Conservation (phyloP, 306 rosid genomes). For the Quercus parvula region DNA sequence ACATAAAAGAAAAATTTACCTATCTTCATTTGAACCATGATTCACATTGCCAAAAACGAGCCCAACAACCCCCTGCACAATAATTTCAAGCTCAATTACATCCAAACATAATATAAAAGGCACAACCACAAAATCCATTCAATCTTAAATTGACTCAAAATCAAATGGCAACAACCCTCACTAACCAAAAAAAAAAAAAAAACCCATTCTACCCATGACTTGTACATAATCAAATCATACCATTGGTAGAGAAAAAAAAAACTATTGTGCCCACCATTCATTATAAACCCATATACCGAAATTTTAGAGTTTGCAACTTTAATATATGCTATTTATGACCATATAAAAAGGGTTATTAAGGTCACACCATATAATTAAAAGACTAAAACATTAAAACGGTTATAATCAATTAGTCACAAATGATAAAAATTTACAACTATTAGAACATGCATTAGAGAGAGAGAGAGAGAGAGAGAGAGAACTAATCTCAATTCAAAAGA, state of each 20-base stretch:
- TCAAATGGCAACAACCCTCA: constrained; percentile 3
- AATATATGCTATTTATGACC: no score
- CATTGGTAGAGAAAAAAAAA: not conserved
- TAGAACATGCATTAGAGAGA: no score
- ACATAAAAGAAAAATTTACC: constrained; percentile 32
- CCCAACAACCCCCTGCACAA: constrained; percentile 79
- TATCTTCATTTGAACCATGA: constrained; percentile 74
- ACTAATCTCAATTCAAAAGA: no score
- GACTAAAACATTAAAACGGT: no score
- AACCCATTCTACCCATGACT: not conserved
- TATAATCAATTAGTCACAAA: no score
- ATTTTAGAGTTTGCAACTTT: no score
- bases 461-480: no score
- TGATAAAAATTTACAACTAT: no score
- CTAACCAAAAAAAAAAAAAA: not conserved
- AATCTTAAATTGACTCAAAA: constrained; percentile 3
- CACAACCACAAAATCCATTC: not conserved
- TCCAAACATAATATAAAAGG: not conserved
- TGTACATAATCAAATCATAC: not conserved
- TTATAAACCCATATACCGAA: no score
- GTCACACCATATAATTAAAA: no score
- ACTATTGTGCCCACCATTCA: no score
- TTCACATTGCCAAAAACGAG: constrained; percentile 85
- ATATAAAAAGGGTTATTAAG: no score
- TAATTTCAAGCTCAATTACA: not conserved